These are phyloP conservation scores for Colletotrichum tamarilloi DNA, from an alignment of 2,329 filamentous ascomycete genomes.

Conservation along the genomic window DNA sequence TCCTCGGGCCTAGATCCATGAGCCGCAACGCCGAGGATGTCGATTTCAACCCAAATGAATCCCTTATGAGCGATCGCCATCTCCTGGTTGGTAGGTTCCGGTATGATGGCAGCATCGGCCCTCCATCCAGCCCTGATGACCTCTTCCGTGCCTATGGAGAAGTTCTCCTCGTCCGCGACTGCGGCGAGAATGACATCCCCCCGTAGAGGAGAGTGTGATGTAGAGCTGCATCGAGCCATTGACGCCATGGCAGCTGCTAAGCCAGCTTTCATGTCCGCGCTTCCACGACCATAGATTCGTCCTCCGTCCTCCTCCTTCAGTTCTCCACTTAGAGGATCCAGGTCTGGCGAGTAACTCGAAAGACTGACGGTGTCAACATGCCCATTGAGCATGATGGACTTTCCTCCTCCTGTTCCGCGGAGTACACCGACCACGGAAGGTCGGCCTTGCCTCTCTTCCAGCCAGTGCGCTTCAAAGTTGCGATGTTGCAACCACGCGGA, in stretches of 20 bases:
- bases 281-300: slow-evolving; percentile 57
- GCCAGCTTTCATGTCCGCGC: slow-evolving; percentile 64
- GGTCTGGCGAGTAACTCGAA: slow-evolving; percentile 52
- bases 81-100: slow-evolving; percentile 56
- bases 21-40: slow-evolving; percentile 52
- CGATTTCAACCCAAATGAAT: slow-evolving; percentile 58
- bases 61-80: slow-evolving; percentile 62
- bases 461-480: slow-evolving; percentile 60
- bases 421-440: slow-evolving; percentile 62
- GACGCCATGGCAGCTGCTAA: slow-evolving; percentile 58
- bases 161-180: slow-evolving; percentile 64
- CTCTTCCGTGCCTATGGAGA: slow-evolving; percentile 62
- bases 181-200: slow-evolving; percentile 65
- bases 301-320: slow-evolving; percentile 46
- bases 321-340: slow-evolving; percentile 56
- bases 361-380: slow-evolving; percentile 65
- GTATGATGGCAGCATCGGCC: slow-evolving; percentile 62
- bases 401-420: slow-evolving; percentile 58
- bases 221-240: slow-evolving; percentile 38
- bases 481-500: slow-evolving; percentile 62
- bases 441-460: slow-evolving; percentile 57
- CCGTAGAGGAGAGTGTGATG: slow-evolving; percentile 49
- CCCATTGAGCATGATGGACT: slow-evolving; percentile 63
- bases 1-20: slow-evolving; percentile 56
- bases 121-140: slow-evolving; percentile 62